Evolutionary conservation across 2,329 filamentous ascomycete genomes (phyloP).

Genomic region (Pseudomassariella vexata): DNA sequence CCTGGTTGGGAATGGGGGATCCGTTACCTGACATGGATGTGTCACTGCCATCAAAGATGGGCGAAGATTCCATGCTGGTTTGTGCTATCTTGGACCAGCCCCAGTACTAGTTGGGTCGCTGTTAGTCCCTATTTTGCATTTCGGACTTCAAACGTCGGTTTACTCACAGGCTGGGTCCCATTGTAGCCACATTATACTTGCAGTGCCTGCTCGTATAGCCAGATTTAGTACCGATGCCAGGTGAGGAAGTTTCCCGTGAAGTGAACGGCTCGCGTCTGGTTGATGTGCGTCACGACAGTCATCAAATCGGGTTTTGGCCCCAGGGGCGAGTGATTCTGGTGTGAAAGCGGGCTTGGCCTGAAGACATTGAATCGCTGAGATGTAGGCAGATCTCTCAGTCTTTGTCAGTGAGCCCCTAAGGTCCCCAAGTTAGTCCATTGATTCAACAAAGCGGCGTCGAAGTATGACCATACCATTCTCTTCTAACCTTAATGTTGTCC

Average conservation of each 20-base stretch:
- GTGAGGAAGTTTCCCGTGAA: conserved; percentile 15
- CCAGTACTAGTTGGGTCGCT: conserved; percentile 22
- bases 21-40: conserved; percentile 38
- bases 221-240: conserved; percentile 17
- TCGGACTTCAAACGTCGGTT: not conserved
- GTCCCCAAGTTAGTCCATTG: not conserved
- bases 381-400: conserved; percentile 12
- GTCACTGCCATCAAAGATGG: conserved; percentile 41
- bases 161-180: conserved; percentile 13
- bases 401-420: conserved; percentile 12
- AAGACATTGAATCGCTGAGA: conserved; percentile 15
- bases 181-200: conserved; percentile 16
- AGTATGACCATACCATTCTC: not conserved
- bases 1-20: conserved; percentile 9
- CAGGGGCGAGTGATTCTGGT: conserved; percentile 11
- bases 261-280: conserved; percentile 16
- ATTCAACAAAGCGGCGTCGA: not conserved
- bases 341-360: conserved; percentile 12
- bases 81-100: conserved; percentile 34
- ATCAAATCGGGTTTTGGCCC: conserved; percentile 16
- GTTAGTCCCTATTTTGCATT: not conserved
- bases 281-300: conserved; percentile 21
- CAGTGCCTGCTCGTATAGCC: conserved; percentile 15
- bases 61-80: conserved; percentile 30
- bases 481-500: not conserved